Base-by-base conservation (phyloP, 2,329 filamentous ascomycete genomes). In the Botryotinia globosa region DNA sequence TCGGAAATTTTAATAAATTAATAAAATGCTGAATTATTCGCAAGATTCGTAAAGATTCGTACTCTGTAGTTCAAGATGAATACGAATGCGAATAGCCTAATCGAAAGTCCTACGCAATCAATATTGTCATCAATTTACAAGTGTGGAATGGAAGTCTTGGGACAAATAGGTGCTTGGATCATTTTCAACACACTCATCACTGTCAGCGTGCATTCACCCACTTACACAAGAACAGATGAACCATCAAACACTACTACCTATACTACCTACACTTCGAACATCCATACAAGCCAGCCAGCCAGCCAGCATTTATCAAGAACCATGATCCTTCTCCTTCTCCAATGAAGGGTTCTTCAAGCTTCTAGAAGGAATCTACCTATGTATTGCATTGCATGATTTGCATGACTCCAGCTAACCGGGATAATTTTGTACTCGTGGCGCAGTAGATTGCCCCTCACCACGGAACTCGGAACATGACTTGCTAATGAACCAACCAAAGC, bases 381-480 rank as follows among this genome's bases (percentile, higher is more conserved):
- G n/a, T n/a, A n/a, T n/a, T n/a, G n/a, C n/a, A n/a, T 67, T 56
- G 59, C 59, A 62, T 62, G 59, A 39, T 32, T 56, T 56, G n/a
- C 51, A 39, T 54, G 25, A 45, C 39, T 34, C 34, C 34, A 37
- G 3, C 34, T 34, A 3, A 39, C 34, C 45, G 48, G 63, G 63
- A 54, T 66, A 66, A 66, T 14, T 64, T 42, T 48, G 12, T 65
- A 34, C 65, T 25, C 65, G 48, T 67, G 65, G 65, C 65, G 65
- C 48, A 67, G 65, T 56, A 54, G 3, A 56, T 3, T 54, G 64
- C 64, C 64, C 64, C 64, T 66, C 64, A 66, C 25, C 20, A 39
- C 64, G 48, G 64, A 67, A 56, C 32, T 67, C 34, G 64, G 63
- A 48, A 48, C 14, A 25, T 34, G 7, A n/a, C 48, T n/a, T 39